A percentile compares a stretch with the other conserved stretches of the same genome.
Conservation (phyloP, 1,284 basidiomycete genomes). For the Cutaneotrichosporon sp. region DNA sequence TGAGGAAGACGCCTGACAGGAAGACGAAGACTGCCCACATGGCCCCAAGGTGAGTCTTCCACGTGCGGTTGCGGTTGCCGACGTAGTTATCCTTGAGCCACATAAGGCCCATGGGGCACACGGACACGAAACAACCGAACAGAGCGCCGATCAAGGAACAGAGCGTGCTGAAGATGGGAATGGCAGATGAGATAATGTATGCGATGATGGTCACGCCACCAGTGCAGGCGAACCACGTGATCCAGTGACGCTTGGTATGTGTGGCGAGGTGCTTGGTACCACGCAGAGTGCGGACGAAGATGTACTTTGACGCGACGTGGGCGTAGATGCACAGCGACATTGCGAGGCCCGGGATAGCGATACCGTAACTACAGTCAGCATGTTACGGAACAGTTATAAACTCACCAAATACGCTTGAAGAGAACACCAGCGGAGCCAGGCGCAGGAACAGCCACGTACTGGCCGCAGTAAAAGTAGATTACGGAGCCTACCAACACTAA, state of each 20-base stretch:
- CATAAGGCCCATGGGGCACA: constrained; percentile 31
- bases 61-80: constrained; percentile 5
- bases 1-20: constrained; percentile 31
- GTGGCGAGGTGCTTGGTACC: constrained; percentile 38
- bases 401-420: constrained; percentile 35
- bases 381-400: neutral
- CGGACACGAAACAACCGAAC: constrained; percentile 22
- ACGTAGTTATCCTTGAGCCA: constrained; percentile 35
- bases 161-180: constrained; percentile 31
- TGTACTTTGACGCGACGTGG: constrained; percentile 27
- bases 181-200: constrained; percentile 31
- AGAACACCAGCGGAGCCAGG: constrained; percentile 36
- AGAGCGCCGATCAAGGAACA: constrained; percentile 36
- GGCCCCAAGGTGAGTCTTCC: constrained; percentile 26
- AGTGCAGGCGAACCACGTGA: constrained; percentile 38
- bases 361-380: constrained; percentile 41
- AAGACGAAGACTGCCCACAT: constrained; percentile 29
- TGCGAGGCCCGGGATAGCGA: constrained; percentile 44
- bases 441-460: constrained; percentile 35
- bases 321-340: constrained; percentile 17
- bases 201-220: constrained; percentile 25
- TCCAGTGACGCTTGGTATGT: constrained; percentile 38
- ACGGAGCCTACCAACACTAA: constrained; percentile 21
- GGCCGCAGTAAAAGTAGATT: constrained; percentile 33
- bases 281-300: constrained; percentile 45